phyloP scores from a whole-genome alignment of 257 asterid genomes.

The Penstemon newberryi region DNA sequence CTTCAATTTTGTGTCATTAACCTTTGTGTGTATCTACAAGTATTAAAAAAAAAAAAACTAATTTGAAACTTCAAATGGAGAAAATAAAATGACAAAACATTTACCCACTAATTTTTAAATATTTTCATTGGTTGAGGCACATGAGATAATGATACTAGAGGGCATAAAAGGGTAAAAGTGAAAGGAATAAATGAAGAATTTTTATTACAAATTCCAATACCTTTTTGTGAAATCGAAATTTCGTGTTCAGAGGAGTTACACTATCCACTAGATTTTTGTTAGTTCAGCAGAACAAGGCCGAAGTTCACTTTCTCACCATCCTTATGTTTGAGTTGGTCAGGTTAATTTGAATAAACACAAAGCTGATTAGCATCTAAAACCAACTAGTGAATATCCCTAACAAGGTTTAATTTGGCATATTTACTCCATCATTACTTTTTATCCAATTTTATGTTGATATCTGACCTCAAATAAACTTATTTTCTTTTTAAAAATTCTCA shows the following conservation, averaged over 20 bases:
- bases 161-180: not conserved
- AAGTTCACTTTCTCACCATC: not conserved
- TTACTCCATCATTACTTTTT: no score
- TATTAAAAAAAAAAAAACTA: constrained; percentile 20
- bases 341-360: not conserved
- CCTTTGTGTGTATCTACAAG: constrained; percentile 65
- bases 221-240: not conserved
- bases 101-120: constrained; percentile 3
- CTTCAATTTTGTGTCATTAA: constrained; percentile 62
- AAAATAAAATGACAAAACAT: constrained; percentile 24
- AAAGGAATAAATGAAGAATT: not conserved
- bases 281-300: not conserved
- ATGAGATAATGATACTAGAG: constrained; percentile 11
- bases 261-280: not conserved
- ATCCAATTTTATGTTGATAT: no score
- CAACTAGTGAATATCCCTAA: not conserved
- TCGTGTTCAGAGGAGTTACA: not conserved
- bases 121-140: constrained; percentile 8
- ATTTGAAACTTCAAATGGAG: constrained; percentile 20
- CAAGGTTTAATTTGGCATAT: no score
- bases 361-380: not conserved
- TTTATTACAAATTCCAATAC: constrained; percentile 1
- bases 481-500: no score
- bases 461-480: no score
- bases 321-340: no score